Percentiles rank a stretch among this genome's conserved stretches.
These are phyloP conservation scores for Aciculosporium take DNA, from an alignment of 2,329 filamentous ascomycete species.

Conservation along the genomic window DNA sequence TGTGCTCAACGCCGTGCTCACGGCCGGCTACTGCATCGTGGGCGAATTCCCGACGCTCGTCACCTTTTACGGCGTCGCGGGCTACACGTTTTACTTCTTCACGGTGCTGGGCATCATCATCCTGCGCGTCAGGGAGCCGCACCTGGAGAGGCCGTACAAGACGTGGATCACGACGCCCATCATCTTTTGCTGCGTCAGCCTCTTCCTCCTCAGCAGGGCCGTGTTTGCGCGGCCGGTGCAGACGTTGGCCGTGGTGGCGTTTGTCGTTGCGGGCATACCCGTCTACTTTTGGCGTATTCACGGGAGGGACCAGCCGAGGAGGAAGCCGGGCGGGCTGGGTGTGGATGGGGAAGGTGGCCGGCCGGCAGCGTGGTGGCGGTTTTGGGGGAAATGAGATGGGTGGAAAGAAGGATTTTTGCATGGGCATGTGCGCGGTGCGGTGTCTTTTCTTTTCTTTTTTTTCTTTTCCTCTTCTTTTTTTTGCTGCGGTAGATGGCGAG, in stretches of 20 bases:
- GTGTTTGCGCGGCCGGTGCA: constrained; percentile 86
- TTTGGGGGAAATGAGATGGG: constrained; percentile 32
- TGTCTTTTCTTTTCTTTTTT: neutral
- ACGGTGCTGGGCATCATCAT: constrained; percentile 90
- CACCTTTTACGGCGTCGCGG: constrained; percentile 94
- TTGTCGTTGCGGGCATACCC: constrained; percentile 70
- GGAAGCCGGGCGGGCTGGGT: constrained; percentile 28
- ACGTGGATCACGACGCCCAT: constrained; percentile 97
- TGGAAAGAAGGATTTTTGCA: neutral
- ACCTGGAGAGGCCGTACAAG: constrained; percentile 78
- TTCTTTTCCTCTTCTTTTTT: neutral
- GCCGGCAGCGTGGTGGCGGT: constrained; percentile 45
- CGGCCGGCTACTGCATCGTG: constrained; percentile 62
- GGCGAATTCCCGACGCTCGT: constrained; percentile 86
- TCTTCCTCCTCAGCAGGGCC: constrained; percentile 79
- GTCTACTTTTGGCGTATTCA: constrained; percentile 82
- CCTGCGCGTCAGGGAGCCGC: constrained; percentile 72
- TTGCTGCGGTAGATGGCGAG: neutral
- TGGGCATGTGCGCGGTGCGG: neutral
- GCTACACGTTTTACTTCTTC: constrained; percentile 94
- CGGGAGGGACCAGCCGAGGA: constrained; percentile 39
- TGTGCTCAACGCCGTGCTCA: constrained; percentile 62
- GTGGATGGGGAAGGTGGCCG: constrained; percentile 17
- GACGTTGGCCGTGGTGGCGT: constrained; percentile 73
- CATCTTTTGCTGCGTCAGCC: constrained; percentile 92